Conservation (phyloP, 2,329 filamentous ascomycete species). For the Lasiodiplodia citricola region DNA sequence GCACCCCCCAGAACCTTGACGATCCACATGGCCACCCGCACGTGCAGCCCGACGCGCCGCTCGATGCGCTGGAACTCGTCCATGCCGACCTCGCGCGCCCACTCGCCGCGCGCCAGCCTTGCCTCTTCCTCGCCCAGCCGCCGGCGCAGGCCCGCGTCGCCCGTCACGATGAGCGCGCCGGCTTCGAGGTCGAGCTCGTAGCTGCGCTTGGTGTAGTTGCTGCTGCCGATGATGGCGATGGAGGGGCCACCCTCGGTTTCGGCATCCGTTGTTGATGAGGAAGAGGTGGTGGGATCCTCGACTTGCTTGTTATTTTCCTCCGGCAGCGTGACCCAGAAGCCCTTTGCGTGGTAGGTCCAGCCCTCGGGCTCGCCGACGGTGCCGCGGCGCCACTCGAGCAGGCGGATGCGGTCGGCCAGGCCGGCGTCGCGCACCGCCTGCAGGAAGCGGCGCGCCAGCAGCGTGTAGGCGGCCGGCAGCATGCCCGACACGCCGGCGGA, state of each 20-base stretch:
- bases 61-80: conserved; percentile 84
- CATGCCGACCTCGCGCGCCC: conserved; percentile 70
- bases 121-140: conserved; percentile 79
- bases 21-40: conserved; percentile 92
- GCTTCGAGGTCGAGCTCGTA: conserved; percentile 92
- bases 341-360: conserved; percentile 99
- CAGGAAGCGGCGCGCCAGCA: conserved; percentile 83
- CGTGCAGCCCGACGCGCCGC: conserved; percentile 81
- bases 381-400: conserved; percentile 89
- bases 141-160: conserved; percentile 71
- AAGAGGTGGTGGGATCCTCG: neutral
- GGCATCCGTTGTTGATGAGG: neutral
- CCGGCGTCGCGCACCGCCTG: conserved; percentile 62
- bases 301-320: conserved; percentile 32
- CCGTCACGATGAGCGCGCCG: conserved; percentile 84
- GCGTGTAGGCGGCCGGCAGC: conserved; percentile 88
- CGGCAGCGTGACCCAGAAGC: conserved; percentile 83
- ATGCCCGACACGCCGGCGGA: conserved; percentile 88
- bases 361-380: conserved; percentile 79
- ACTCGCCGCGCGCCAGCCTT: conserved; percentile 70
- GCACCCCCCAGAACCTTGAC: conserved; percentile 85
- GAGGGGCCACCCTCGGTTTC: conserved; percentile 57
- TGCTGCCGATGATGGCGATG: conserved; percentile 85
- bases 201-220: conserved; percentile 93
- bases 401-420: conserved; percentile 64